Base-by-base conservation (phyloP, 2,329 filamentous ascomycete species). In the Bisporella sp. region DNA sequence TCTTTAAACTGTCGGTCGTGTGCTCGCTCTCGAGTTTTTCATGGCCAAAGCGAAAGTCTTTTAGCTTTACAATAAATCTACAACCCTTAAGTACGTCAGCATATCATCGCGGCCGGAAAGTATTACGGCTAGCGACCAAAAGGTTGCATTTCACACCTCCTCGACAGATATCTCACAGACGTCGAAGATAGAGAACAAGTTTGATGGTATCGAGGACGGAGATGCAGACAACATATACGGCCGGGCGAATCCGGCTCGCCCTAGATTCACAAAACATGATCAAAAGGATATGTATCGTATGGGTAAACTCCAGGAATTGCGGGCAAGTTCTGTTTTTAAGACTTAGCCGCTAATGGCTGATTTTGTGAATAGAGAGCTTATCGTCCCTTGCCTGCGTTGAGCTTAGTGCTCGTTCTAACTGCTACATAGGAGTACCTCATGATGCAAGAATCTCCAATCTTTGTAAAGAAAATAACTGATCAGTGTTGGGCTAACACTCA, bases 351-450 rank as follows among this genome's bases (percentile, higher is more conserved):
- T 45, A 32, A 5, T 31, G 29, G 1, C 28, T 4, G 9, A 39
- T 39, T 39, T 3, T 9, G 40, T 30, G 21, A 69, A 63, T 44
- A 68, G 60, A 58, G 69, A 46, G 69, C 66, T 52, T 73, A 71
- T 55, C 62, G 65, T 8, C 67, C 68, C 47, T 56, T 69, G 43
- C 67, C 65, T 13, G 70, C 69, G 12, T 59, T 72, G 32, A 68
- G 68, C 21, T 73, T 73, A 53, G 64, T 67, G 0, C 65, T 65
- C 30, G 68, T 71, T 32, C 57, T 71, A 32, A 66, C 68, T 53
- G 64, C 64, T 11, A 70, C 68, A 2, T 73, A 70, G 70, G 70
- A 72, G 55, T 64, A 66, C 48, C 61, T 69, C 1, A 58, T 72
- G 41, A 61, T n/a, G n/a, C n/a, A n/a, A n/a, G n/a, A n/a, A n/a